Base-by-base conservation (phyloP, 208 protist genomes). In the Trypanosoma platydactyli region DNA sequence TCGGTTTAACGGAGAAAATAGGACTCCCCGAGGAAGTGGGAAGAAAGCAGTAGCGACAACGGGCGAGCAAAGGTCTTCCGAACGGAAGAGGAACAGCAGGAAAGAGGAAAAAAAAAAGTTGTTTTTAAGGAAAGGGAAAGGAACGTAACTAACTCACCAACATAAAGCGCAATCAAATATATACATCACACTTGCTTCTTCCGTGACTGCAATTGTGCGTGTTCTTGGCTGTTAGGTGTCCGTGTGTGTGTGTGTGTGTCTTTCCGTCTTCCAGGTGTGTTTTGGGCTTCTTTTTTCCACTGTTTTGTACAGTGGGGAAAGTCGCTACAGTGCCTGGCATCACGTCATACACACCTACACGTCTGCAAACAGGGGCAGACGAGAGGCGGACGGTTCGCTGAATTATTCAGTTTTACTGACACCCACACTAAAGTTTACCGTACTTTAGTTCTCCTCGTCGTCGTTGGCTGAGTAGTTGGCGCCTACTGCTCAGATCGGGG, bases 131-230 rank as follows among this genome's bases (percentile, higher is more conserved):
- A 52, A 52, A 24, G 11, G 16, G n/a, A 52, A 24, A 29, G n/a
- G n/a, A n/a, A n/a, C n/a, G n/a, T n/a, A 20, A 48, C 35, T 51
- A 40, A 20, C n/a, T 33, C 33, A 65, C 3, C 44, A 41, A 41
- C 52, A 55, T 50, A 46, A 56, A 0, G 27, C n/a, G 54, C 15
- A 48, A 15, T 30, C 20, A 55, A 3, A 56, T n/a, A 65, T 52
- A 55, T 54, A 45, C 30, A 52, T 44, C 20, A 9, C 25, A 30
- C 33, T 11, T 9, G 9, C 6, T 3, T 49, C 20, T 49, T 15
- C 15, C 15, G 45, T 49, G 20, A 49, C n/a, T 16, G 11, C 29
- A 5, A 29, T 16, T 54, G 50, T 54, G 25, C 25, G 33, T 38
- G 33, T 38, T 9, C 33, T 38, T 38, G 5, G 9, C 50, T 30